These are phyloP conservation scores for Lumnitzera racemosa DNA, from an alignment of 345 rosid species.

Conservation along the genomic window DNA sequence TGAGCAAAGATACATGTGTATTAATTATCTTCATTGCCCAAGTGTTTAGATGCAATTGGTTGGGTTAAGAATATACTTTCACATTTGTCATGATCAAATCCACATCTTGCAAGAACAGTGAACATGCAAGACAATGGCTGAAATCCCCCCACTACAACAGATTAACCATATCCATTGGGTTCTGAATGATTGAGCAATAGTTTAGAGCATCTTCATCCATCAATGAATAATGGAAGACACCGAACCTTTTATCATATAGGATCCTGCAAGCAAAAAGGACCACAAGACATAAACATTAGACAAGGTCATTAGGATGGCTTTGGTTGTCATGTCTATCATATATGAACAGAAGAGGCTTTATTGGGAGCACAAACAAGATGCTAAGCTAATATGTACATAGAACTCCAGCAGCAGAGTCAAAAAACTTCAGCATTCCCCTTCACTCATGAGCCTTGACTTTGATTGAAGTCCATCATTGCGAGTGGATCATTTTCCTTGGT, in stretches of 20 bases:
- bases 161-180: constrained; percentile 91
- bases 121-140: constrained; percentile 78
- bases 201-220: constrained; percentile 95
- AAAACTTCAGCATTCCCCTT: neutral
- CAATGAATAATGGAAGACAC: constrained; percentile 88
- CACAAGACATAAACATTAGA: neutral
- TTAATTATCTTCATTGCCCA: too few relatives aligned
- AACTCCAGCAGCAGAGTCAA: neutral
- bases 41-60: too few relatives aligned
- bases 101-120: constrained; percentile 76
- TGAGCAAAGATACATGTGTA: too few relatives aligned
- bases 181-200: constrained; percentile 77
- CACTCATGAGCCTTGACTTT: too few relatives aligned
- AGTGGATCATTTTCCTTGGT: too few relatives aligned
- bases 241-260: constrained; percentile 80
- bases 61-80: constrained; percentile 38
- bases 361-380: neutral
- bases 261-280: constrained; percentile 38
- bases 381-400: too few relatives aligned
- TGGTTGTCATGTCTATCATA: neutral
- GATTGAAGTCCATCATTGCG: too few relatives aligned
- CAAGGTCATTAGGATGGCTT: neutral
- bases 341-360: neutral
- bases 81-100: constrained; percentile 90
- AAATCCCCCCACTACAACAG: constrained; percentile 77